Evolutionary conservation across 345 rosid genomes (phyloP).

Genomic region (Raphanus raphanistrum): DNA sequence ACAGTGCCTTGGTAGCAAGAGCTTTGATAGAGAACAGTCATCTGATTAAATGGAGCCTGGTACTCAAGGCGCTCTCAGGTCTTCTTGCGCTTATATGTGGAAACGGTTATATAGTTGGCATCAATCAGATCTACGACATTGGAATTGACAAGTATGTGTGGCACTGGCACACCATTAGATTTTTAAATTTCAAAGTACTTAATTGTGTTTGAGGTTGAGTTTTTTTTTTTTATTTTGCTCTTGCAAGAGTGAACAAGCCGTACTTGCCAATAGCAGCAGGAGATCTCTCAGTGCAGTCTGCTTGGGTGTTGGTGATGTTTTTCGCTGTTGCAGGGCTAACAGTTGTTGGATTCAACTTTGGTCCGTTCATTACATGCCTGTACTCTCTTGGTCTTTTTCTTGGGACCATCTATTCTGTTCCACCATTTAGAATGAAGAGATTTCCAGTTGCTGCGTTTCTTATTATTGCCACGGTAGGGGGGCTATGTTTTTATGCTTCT

Average conservation of each 20-base stretch:
- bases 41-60: conserved; percentile 76
- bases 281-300: conserved; percentile 87
- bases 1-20: conserved; percentile 88
- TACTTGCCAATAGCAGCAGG: conserved; percentile 98
- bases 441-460: conserved; percentile 90
- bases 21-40: conserved; percentile 82
- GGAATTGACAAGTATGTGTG: conserved; percentile 88
- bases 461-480: conserved; percentile 30
- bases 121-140: conserved; percentile 95
- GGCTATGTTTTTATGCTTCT: background rate
- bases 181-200: too few species aligned
- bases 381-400: conserved; percentile 82
- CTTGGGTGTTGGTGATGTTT: conserved; percentile 82
- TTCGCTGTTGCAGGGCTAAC: conserved; percentile 73
- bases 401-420: conserved; percentile 96
- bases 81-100: conserved; percentile 90
- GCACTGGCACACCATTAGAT: background rate
- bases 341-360: conserved; percentile 72
- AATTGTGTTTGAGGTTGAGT: background rate
- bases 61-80: conserved; percentile 82
- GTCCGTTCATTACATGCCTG: conserved; percentile 76
- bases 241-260: conserved; percentile 86
- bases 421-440: conserved; percentile 93
- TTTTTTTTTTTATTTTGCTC: conserved; percentile 29
- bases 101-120: conserved; percentile 96